A percentile compares a stretch with the other conserved stretches of the same genome.
These are phyloP conservation scores for Stipa capillata DNA, from an alignment of 176 grass and related monocot genomes.

Conservation along the genomic window DNA sequence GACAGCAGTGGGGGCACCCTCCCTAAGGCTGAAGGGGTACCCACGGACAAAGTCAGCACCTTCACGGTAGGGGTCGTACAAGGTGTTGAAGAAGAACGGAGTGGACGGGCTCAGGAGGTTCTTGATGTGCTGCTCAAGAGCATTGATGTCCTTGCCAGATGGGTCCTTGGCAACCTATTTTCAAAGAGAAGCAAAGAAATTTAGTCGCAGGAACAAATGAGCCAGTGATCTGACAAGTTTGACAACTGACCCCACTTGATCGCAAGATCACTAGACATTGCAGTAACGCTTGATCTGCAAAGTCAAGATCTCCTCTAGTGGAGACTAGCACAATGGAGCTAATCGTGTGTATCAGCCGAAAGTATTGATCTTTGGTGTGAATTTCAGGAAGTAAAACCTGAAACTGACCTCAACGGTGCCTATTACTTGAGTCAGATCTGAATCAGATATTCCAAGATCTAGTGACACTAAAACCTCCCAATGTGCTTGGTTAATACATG, in stretches of 20 bases:
- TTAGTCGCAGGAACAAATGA: background rate
- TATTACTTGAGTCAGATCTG: slow-evolving; percentile 6
- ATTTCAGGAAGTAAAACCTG: background rate
- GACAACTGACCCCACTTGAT: background rate
- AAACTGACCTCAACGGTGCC: no score
- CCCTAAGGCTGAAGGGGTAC: slow-evolving; percentile 86
- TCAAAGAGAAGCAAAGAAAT: background rate
- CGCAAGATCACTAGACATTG: background rate
- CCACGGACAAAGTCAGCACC: slow-evolving; percentile 91
- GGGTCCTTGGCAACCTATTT: slow-evolving; percentile 87
- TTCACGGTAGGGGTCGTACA: slow-evolving; percentile 81
- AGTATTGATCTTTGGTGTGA: background rate
- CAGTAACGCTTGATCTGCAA: background rate
- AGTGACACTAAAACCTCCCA: background rate
- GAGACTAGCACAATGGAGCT: background rate
- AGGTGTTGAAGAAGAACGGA: slow-evolving; percentile 89
- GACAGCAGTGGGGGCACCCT: slow-evolving; percentile 62
- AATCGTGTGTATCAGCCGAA: background rate
- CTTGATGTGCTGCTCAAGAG: slow-evolving; percentile 89
- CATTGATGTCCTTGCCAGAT: slow-evolving; percentile 83
- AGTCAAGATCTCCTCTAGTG: background rate
- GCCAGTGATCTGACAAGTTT: background rate
- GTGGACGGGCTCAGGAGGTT: slow-evolving; percentile 75
- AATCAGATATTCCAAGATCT: background rate
- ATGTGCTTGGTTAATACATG: background rate